Evolutionary conservation across 805 yeast species (phyloP), one percentile per base, ranked within the genome.

Genomic region (Ogataea ramenticola): DNA sequence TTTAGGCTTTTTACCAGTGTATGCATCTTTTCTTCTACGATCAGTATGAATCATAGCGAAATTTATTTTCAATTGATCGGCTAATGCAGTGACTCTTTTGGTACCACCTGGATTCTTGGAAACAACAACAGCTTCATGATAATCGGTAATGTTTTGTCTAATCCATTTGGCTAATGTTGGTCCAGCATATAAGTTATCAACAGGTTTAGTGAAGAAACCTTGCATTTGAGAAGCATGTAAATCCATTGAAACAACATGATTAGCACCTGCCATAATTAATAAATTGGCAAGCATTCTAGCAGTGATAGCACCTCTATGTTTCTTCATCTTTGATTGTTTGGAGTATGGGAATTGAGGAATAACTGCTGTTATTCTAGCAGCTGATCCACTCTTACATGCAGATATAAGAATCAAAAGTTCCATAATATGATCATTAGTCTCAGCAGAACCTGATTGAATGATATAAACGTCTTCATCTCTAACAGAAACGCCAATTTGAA

Each of bases 101-200:
- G 99, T 90, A 45, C 99, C 99, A 50, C 99, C 99, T 19, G 99
- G 98, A 66, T 93, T 93, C 63, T 93, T 93, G n/a, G 97, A 89
- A 12, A 93, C 99, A 43, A 93, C 95, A 22, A 95, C 99, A 2
- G 96, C 91, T 48, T 82, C 81, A 54, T 79, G 72, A 72, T 86
- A 88, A 59, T 91, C 88, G 32, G 82, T 80, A 40, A 93, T 83
- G 57, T 93, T 85, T 62, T 85, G 93, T 55, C 85, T 80, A 56
- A 93, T 91, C 99, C 99, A 93, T 55, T 86, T 78, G 26, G 96
- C 97, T 53, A 93, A 74, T 35, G 96, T 86, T 40, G 99, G 99
- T 2, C 96, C 96, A 24, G 97, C 97, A 58, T 88, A 89, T 47
- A 93, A 70, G 64, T 93, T 93, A 65, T 93, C 99, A 24, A 93